phyloP scores from a whole-genome alignment of 2,329 filamentous ascomycete genomes.

The Aureobasidium sp. region DNA sequence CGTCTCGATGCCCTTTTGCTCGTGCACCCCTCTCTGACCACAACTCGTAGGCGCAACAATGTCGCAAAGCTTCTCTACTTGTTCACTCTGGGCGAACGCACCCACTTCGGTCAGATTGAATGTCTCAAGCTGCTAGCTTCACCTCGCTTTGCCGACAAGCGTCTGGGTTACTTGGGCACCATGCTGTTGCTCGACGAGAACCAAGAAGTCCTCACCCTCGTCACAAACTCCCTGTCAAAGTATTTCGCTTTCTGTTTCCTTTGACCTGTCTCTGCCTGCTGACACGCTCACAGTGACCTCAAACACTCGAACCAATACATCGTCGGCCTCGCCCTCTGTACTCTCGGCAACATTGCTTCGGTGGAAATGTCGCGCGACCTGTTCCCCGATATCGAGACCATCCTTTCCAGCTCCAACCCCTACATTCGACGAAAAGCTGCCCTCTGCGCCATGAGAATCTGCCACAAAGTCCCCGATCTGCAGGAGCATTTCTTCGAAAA shows the following conservation, averaged over 20 bases:
- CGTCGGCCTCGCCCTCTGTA: conserved; percentile 90
- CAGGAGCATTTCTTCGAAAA: conserved; percentile 98
- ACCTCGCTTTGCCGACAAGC: conserved; percentile 95
- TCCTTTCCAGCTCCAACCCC: conserved; percentile 90
- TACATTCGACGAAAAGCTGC: conserved; percentile 97
- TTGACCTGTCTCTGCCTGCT: conserved; percentile 14
- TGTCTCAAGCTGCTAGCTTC: conserved; percentile 96
- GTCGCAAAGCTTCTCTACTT: conserved; percentile 97
- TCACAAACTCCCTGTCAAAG: conserved; percentile 98
- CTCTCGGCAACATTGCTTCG: conserved; percentile 93
- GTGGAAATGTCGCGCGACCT: conserved; percentile 97
- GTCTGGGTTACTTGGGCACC: conserved; percentile 88
- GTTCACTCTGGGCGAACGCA: conserved; percentile 93
- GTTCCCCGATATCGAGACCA: conserved; percentile 89
- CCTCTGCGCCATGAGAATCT: conserved; percentile 98
- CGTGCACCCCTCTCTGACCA: not conserved
- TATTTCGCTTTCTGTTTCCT: conserved; percentile 39
- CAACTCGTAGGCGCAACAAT: conserved; percentile 74
- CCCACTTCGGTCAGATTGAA: conserved; percentile 98
- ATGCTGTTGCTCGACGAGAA: conserved; percentile 97
- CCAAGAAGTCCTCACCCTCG: conserved; percentile 91
- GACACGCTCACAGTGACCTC: conserved; percentile 60
- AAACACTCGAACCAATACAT: conserved; percentile 98
- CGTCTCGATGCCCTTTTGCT: conserved; percentile 14
- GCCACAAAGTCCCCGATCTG: conserved; percentile 91